phyloP scores from a whole-genome alignment of 2,329 filamentous ascomycete species.

The Calycina herbarum region DNA sequence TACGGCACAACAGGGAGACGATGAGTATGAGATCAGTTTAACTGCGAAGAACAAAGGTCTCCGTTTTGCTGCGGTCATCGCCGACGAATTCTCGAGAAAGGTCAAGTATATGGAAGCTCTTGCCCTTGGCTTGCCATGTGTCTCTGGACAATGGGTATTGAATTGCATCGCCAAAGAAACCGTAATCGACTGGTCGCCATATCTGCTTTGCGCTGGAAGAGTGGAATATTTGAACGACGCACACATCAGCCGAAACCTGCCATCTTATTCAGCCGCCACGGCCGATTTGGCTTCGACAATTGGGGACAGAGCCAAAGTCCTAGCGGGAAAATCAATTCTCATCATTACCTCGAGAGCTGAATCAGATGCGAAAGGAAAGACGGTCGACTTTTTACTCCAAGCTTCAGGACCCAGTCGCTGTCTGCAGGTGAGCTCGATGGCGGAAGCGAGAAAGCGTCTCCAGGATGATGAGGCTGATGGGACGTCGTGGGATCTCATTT shows the following conservation, averaged over 20 bases:
- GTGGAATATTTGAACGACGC: constrained; percentile 76
- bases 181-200: constrained; percentile 74
- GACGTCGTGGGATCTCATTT: constrained; percentile 71
- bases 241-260: constrained; percentile 70
- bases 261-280: constrained; percentile 54
- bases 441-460: constrained; percentile 63
- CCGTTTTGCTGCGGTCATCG: constrained; percentile 82
- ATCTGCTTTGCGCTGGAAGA: constrained; percentile 82
- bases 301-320: constrained; percentile 57
- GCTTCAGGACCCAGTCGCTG: constrained; percentile 72
- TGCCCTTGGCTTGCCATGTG: constrained; percentile 82
- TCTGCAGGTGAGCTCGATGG: constrained; percentile 62
- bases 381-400: constrained; percentile 78
- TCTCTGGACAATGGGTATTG: constrained; percentile 78
- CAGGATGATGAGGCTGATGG: constrained; percentile 48
- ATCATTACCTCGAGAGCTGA: constrained; percentile 62
- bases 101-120: constrained; percentile 94
- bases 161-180: constrained; percentile 63
- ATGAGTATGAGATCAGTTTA: constrained; percentile 49
- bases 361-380: constrained; percentile 61
- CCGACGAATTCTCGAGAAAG: constrained; percentile 81
- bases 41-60: constrained; percentile 52
- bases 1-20: constrained; percentile 9
- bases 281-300: constrained; percentile 61
- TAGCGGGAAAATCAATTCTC: constrained; percentile 67